Evolutionary conservation across 176 grass and related monocot genomes (phyloP), one percentile per base, ranked within the genome.

Genomic region (Otatea glauca): DNA sequence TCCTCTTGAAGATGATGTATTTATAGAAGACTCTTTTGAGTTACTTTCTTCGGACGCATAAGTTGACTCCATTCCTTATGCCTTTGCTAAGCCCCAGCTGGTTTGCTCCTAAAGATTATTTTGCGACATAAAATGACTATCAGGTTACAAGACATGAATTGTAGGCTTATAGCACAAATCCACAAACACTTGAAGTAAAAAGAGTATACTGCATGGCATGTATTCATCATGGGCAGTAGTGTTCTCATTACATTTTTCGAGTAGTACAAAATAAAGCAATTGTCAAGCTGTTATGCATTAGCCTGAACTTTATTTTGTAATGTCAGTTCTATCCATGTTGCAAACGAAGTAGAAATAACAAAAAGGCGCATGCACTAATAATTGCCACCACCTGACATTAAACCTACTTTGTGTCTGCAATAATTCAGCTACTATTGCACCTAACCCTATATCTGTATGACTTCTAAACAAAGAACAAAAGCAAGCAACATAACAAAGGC

Each of bases 331-430:
- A 68, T 87, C 74, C 20, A 48, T 74, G 34, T 5, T 85, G 9
- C 16, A 17, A 69, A 29, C 5, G 14, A 47, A 49, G 21, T 59
- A 25, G 41, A 82, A 37, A n/a, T 41, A 61, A 80, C 50, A 68
- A 32, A 60, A 80, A 42, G 38, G 15, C 54, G 49, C 23, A 70
- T 65, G 14, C 51, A 76, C 62, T 56, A 65, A 80, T 87, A 61
- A 87, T 84, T 84, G 89, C 8, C 43, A 85, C 62, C 61, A 55
- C 15, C 75, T 91, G 80, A 87, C 50, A 87, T 11, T 6, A 18
- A 70, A 49, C 34, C 75, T 64, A 50, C 89, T 75, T 84, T 91
- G 23, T 84, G 80, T 80, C 80, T 84, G 89, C 89, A 91, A 91
- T 87, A 75, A 84, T 87, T 91, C 62, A 84, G 85, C 34, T 80